Conservation (phyloP, 768 basidiomycete genomes). For the Candolleomyces eurysporus region DNA sequence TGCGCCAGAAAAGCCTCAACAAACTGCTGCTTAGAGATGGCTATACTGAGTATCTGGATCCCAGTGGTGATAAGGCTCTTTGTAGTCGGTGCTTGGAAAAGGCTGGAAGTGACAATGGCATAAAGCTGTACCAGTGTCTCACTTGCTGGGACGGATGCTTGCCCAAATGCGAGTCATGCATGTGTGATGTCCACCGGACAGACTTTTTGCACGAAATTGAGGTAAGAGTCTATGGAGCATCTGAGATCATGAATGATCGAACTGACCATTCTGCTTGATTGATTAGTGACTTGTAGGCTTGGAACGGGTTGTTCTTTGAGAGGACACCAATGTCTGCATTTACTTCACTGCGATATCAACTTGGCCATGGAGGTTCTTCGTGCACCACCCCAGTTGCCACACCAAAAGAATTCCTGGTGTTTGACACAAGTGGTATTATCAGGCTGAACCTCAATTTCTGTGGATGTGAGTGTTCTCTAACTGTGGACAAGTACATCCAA, state of each 20-base stretch:
- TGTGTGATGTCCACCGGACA: not conserved
- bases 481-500: not conserved
- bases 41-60: not conserved
- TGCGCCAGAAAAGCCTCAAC: not conserved
- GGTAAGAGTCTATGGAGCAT: too few relatives aligned
- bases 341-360: not conserved
- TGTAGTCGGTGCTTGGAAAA: not conserved
- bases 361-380: not conserved
- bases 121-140: not conserved
- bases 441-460: not conserved
- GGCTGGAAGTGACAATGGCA: not conserved
- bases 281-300: not conserved
- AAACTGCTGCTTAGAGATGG: not conserved
- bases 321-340: not conserved
- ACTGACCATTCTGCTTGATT: not conserved
- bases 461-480: not conserved
- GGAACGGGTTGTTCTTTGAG: not conserved
- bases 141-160: not conserved
- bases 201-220: not conserved
- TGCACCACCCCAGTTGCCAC: not conserved
- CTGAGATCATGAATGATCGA: too few relatives aligned
- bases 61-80: not conserved
- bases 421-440: not conserved
- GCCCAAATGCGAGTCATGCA: not conserved
- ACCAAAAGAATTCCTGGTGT: not conserved